Conservation (phyloP, 352 stramenopile species). For the Globisporangium polare region DNA sequence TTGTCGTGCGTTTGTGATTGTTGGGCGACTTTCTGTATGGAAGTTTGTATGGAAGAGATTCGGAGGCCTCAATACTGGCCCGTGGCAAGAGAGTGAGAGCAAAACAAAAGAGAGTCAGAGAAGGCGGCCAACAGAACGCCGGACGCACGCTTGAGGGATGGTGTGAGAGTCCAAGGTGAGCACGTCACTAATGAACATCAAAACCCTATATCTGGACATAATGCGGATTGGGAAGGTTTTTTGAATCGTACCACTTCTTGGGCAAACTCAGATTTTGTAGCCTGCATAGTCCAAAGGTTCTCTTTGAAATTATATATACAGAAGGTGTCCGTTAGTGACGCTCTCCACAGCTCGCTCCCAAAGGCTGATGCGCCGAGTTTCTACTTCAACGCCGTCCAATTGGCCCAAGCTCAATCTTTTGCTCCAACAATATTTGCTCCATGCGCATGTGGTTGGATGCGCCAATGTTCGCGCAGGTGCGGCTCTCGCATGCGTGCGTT, state of each 20-base stretch:
- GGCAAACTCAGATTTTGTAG: too few relatives aligned
- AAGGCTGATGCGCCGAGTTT: conserved; percentile 6
- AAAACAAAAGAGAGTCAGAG: conserved; percentile 9
- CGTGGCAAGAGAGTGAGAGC: conserved; percentile 1
- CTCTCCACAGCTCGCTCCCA: neutral
- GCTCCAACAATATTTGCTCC: neutral
- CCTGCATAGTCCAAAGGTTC: too few relatives aligned
- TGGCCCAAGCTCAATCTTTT: neutral
- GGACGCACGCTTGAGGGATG: conserved; percentile 5
- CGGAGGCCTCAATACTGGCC: neutral
- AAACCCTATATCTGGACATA: too few relatives aligned
- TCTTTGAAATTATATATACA: too few relatives aligned
- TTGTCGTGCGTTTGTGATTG: conserved; percentile 7
- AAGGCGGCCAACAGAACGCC: neutral
- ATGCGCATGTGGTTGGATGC: neutral
- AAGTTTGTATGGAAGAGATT: conserved; percentile 5
- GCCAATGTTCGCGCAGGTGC: neutral
- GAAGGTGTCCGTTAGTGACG: too few relatives aligned
- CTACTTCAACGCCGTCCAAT: conserved; percentile 1
- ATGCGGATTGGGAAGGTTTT: too few relatives aligned
- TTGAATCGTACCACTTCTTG: too few relatives aligned
- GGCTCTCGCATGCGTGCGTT: neutral
- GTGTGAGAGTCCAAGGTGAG: neutral
- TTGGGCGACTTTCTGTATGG: neutral
- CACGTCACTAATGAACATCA: too few relatives aligned